Evolutionary conservation across 169 alveolate species (phyloP).

Genomic region (Plasmodium gallinaceum): DNA sequence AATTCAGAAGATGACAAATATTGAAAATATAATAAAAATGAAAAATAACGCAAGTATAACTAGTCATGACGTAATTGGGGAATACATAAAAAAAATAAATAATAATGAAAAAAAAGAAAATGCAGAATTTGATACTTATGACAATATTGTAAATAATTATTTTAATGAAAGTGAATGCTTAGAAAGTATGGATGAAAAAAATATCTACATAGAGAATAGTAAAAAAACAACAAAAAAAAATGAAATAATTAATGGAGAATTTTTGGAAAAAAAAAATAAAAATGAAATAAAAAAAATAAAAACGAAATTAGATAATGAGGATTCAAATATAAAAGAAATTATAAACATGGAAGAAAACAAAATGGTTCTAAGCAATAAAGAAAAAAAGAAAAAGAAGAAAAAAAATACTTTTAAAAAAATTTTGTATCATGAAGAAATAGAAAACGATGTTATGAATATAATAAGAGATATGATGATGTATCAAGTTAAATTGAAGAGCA

Average conservation of each 20-base stretch:
- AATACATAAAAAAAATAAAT: slow-evolving; percentile 1
- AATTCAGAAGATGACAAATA: neutral
- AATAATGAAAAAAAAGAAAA: slow-evolving; percentile 3
- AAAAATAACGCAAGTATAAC: neutral
- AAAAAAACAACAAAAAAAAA: neutral
- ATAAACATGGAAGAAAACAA: neutral
- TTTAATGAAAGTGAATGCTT: slow-evolving; percentile 4
- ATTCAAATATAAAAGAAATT: neutral
- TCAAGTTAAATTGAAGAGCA: slow-evolving; percentile 4
- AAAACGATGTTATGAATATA: slow-evolving; percentile 20
- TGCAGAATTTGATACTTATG: neutral
- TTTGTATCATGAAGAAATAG: slow-evolving; percentile 4
- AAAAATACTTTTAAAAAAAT: slow-evolving; percentile 6
- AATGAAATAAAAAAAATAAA: neutral
- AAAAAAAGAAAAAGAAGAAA: slow-evolving; percentile 29
- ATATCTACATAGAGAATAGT: neutral
- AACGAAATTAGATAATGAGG: neutral
- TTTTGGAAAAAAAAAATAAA: neutral
- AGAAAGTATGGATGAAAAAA: neutral
- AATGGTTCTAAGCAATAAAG: neutral
- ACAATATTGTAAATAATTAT: slow-evolving; percentile 8
- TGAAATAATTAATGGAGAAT: neutral
- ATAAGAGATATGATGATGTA: slow-evolving; percentile 29
- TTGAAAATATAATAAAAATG: slow-evolving; percentile 5
- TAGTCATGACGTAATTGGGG: neutral